A percentile compares a stretch with the other conserved stretches of the same genome.
Evolutionary conservation across 1,139 yeast genomes (phyloP).

Genomic region (Lodderomyces margitis): DNA sequence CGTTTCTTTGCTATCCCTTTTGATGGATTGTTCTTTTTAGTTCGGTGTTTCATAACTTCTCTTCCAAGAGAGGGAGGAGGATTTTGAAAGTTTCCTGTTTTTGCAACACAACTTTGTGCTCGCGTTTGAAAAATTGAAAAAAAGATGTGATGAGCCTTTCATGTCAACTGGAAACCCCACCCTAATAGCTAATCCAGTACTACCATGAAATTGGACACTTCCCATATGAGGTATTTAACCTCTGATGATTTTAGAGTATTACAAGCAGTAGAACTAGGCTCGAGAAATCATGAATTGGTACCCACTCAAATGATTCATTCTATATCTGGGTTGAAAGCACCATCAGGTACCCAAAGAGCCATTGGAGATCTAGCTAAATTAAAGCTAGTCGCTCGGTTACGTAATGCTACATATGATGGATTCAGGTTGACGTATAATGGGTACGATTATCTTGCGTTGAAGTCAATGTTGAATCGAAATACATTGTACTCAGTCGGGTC

Average conservation of each 20-base stretch:
- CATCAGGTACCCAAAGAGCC: constrained; percentile 73
- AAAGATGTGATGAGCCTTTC: constrained; percentile 1
- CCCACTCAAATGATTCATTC: constrained; percentile 84
- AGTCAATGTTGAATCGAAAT: constrained; percentile 72
- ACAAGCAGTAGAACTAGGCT: constrained; percentile 87
- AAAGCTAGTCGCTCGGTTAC: constrained; percentile 68
- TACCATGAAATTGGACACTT: constrained; percentile 82
- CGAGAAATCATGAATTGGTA: constrained; percentile 90
- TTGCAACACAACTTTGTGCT: constrained; percentile 1
- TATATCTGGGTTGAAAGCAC: constrained; percentile 73
- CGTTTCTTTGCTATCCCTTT: not conserved
- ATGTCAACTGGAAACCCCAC: not conserved
- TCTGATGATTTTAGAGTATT: constrained; percentile 87
- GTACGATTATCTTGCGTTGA: constrained; percentile 86
- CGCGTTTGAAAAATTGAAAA: not conserved
- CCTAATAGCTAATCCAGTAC: not conserved
- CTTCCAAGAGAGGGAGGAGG: too few species aligned
- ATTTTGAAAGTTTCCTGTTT: too few species aligned
- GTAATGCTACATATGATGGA: constrained; percentile 92
- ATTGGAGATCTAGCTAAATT: constrained; percentile 86
- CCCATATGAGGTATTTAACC: constrained; percentile 90
- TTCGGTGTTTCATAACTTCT: not conserved
- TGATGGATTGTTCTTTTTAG: not conserved
- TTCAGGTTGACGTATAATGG: constrained; percentile 87
- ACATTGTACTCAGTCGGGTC: constrained; percentile 78